Evolutionary conservation across 202 grass and related monocot species (phyloP).

Genomic region (Bolboschoenoplectus hybrid): DNA sequence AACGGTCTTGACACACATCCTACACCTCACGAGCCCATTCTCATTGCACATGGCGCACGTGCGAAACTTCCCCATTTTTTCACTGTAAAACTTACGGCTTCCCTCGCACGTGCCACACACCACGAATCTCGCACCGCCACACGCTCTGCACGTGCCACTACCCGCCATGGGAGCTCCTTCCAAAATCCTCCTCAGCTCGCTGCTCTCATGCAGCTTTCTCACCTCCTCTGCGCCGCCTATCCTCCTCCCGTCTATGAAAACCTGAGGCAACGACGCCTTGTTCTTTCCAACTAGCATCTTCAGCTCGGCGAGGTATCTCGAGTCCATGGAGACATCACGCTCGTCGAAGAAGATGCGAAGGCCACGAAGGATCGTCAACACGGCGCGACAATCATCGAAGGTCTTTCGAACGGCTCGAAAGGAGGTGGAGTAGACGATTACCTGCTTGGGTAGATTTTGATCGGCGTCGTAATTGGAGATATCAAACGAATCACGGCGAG

Average conservation of each 20-base stretch:
- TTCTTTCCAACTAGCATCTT: constrained; percentile 42
- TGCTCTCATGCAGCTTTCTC: constrained; percentile 71
- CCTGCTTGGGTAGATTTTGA: constrained; percentile 21
- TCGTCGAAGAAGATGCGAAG: constrained; percentile 61
- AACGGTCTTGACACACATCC: constrained; percentile 44
- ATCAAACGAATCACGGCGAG: constrained; percentile 48
- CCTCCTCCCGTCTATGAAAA: constrained; percentile 67
- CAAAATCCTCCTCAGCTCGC: constrained; percentile 63
- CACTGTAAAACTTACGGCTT: constrained; percentile 69
- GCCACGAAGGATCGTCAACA: constrained; percentile 53
- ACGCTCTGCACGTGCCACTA: constrained; percentile 46
- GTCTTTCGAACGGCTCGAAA: constrained; percentile 66
- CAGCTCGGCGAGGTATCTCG: constrained; percentile 52
- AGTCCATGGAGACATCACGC: constrained; percentile 73
- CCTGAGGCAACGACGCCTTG: constrained; percentile 57
- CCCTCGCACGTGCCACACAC: constrained; percentile 69
- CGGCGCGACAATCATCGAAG: constrained; percentile 61
- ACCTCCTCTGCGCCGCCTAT: constrained; percentile 84
- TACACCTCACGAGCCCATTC: constrained; percentile 82
- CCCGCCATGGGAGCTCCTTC: constrained; percentile 33
- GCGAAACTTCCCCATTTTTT: constrained; percentile 59
- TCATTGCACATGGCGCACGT: constrained; percentile 90
- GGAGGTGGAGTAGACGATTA: constrained; percentile 81
- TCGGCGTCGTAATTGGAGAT: not conserved
- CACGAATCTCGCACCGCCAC: constrained; percentile 59